Percentiles rank a stretch among this genome's conserved stretches.
These are phyloP conservation scores for Escovopsis weberi DNA, from an alignment of 2,329 filamentous ascomycete species.

Conservation along the genomic window DNA sequence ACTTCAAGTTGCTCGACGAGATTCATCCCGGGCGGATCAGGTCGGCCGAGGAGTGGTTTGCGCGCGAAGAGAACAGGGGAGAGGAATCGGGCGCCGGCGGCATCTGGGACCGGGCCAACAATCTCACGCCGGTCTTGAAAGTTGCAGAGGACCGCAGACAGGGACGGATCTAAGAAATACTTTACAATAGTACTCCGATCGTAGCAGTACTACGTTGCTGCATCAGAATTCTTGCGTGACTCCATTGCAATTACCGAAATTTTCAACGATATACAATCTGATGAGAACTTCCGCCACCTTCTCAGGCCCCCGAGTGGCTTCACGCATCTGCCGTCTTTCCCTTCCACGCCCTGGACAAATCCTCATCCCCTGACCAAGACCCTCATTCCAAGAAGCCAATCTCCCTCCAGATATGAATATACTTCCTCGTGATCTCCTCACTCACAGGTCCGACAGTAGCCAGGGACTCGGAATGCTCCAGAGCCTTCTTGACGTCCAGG, in stretches of 20 bases:
- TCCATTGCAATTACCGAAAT: too few relatives aligned
- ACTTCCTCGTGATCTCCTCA: not conserved
- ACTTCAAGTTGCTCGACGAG: conserved; percentile 35
- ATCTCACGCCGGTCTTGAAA: conserved; percentile 8
- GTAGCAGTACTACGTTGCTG: too few relatives aligned
- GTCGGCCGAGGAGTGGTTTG: conserved; percentile 34
- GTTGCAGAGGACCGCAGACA: conserved; percentile 8
- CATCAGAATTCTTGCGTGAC: too few relatives aligned
- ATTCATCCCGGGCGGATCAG: conserved; percentile 34
- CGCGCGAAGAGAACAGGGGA: conserved; percentile 20
- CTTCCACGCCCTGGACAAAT: too few relatives aligned
- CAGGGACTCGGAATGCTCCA: conserved; percentile 6
- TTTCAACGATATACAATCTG: too few relatives aligned
- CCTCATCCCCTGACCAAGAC: not conserved
- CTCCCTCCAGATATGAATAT: not conserved
- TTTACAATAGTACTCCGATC: not conserved
- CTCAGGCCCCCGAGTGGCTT: too few relatives aligned
- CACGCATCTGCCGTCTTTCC: too few relatives aligned
- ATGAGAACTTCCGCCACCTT: too few relatives aligned
- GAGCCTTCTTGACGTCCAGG: conserved; percentile 3
- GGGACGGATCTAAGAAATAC: conserved; percentile 5
- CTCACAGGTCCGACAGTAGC: conserved; percentile 2
- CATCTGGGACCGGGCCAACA: conserved; percentile 8
- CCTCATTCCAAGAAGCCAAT: not conserved
- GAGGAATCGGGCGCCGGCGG: conserved; percentile 4